Evolutionary conservation across 2,329 filamentous ascomycete genomes (phyloP).

Genomic region (Claviceps pusilla): DNA sequence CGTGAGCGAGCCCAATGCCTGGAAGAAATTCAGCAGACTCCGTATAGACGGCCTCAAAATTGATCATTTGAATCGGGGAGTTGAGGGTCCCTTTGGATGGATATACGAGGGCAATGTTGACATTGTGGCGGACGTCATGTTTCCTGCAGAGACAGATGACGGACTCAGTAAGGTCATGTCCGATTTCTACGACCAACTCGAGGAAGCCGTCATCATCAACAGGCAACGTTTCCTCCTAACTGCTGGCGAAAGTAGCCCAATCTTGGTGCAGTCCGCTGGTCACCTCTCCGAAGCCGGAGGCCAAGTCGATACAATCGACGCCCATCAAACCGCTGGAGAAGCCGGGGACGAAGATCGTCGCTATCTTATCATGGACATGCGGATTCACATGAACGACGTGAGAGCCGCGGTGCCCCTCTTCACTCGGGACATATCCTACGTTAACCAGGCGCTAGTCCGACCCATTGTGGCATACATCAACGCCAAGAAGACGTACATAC

Average conservation of each 20-base stretch:
- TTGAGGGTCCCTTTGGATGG: conserved; percentile 91
- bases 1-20: conserved; percentile 53
- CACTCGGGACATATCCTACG: conserved; percentile 79
- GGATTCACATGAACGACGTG: conserved; percentile 90
- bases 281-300: conserved; percentile 18
- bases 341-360: conserved; percentile 46
- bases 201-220: conserved; percentile 76
- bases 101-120: conserved; percentile 96
- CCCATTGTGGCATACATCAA: conserved; percentile 99
- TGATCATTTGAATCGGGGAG: conserved; percentile 85
- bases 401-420: conserved; percentile 87
- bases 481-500: conserved; percentile 84
- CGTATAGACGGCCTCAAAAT: conserved; percentile 89
- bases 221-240: conserved; percentile 47
- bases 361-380: conserved; percentile 83
- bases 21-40: conserved; percentile 91
- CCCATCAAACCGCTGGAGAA: conserved; percentile 6
- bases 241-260: conserved; percentile 16
- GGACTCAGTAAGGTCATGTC: conserved; percentile 86
- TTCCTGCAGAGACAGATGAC: conserved; percentile 75
- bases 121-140: conserved; percentile 89
- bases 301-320: conserved; percentile 3
- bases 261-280: conserved; percentile 15
- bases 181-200: conserved; percentile 93
- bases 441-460: conserved; percentile 86